Base-by-base conservation (phyloP, 257 asterid species). In the Solanum pimpinellifolium region DNA sequence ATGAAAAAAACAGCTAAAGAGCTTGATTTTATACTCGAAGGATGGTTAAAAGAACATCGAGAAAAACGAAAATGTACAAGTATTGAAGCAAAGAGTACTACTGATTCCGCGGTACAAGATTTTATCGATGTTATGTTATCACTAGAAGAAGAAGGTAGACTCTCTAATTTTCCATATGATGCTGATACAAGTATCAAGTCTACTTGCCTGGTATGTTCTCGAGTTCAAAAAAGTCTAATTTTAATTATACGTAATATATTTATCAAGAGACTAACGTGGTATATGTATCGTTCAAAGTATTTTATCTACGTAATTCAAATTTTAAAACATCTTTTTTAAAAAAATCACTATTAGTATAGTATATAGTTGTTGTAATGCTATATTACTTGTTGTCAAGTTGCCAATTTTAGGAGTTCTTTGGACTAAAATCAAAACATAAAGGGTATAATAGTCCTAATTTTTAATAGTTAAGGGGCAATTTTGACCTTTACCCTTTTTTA, bases 1-100 rank as follows among this genome's bases (percentile, higher is more conserved):
- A 84, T 84, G 87, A 88, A 88, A 37, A 65, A 68, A 83, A 84
- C 90, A 15, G 88, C 86, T 33, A 88, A 65, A 69, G 90, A 77
- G 7, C 87, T 88, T 33, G 90, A 88, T 76, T n/a, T 16, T 16
- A 42, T 88, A 21, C 44, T 88, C 9, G 88, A 87, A 70, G 80
- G 86, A 27, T 84, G 87, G 88, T 52, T 88, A 42, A 46, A 88
- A 65, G 88, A 84, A 52, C 90, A 88, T 37, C 74, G 78, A 4
- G 65, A 85, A 4, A 84, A 42, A 14, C 47, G 37, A 69, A 75
- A 2, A 25, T 29, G 27, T 5, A 42, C 81, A 74, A 74, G 39
- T 77, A 25, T 2, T 5, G 46, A 46, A 23, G 62, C 15, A 6
- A 78, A 80, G 42, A 82, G 49, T 20, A 74, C 31, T 37, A 74